phyloP scores from a whole-genome alignment of 108 stramenopile genomes.

The Skeletonema marinoi region DNA sequence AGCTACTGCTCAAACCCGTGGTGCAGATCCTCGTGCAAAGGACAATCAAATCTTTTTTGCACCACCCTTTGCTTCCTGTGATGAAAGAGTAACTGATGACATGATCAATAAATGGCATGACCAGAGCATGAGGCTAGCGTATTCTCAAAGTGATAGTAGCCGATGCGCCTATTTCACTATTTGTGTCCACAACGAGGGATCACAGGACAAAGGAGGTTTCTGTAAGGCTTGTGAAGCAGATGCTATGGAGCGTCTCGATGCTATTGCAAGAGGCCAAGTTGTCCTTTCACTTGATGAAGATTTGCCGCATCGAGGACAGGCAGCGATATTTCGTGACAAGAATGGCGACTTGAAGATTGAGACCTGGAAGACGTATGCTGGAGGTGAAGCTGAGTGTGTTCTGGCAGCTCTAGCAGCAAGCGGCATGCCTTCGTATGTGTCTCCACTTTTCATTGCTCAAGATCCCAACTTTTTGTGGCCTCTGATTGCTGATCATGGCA shows the following conservation, averaged over 20 bases:
- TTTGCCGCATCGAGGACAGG: slow-evolving; percentile 8
- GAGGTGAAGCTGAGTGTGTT: slow-evolving; percentile 8
- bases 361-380: slow-evolving; percentile 10
- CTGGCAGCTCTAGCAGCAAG: slow-evolving; percentile 10
- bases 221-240: slow-evolving; percentile 6
- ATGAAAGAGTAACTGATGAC: slow-evolving; percentile 12
- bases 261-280: slow-evolving; percentile 7
- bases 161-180: slow-evolving; percentile 2
- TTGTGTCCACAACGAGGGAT: slow-evolving; percentile 8
- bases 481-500: slow-evolving; percentile 4
- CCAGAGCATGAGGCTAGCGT: background rate
- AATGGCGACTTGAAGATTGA: background rate
- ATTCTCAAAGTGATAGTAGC: background rate
- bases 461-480: slow-evolving; percentile 21
- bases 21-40: background rate
- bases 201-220: background rate
- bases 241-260: slow-evolving; percentile 17
- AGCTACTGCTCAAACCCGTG: slow-evolving; percentile 12
- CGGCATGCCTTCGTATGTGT: background rate
- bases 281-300: slow-evolving; percentile 14
- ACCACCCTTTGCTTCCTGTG: slow-evolving; percentile 15
- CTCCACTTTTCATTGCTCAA: slow-evolving; percentile 20
- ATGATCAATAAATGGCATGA: background rate
- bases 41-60: slow-evolving; percentile 22
- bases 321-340: background rate